Evolutionary conservation across 1,284 basidiomycete species (phyloP), one percentile per base, ranked within the genome.

Genomic region (Cutaneotrichosporon cutaneum): DNA sequence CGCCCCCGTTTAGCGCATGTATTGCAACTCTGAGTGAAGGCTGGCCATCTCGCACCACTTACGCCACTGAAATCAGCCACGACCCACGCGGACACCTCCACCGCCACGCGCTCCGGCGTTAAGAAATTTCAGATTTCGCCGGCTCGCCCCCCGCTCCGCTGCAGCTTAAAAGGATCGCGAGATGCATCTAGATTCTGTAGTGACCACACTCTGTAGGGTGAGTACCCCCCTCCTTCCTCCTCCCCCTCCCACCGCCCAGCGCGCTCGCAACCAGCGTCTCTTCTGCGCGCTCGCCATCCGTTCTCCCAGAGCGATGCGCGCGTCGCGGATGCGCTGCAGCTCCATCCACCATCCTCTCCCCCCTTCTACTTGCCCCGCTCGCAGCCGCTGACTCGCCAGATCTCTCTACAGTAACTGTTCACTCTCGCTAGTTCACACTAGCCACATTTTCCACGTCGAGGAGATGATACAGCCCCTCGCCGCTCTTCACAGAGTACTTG

Each of bases 371-470:
- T 24, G 16, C 45, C 8, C 21, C 11, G 26, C 27, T 27, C 14
- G 6, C 48, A n/a, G 24, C 16, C 44, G 47, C 26, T 24, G 11
- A 24, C 22, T 21, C 33, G 32, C 52, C 52, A 42, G 75, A 78
- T 78, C 70, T 78, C 75, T 77, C 70, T 78, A 77, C 73, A 78
- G 75, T 76, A 56, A 69, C 63, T 68, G 72, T 75, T 67, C 73
- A 68, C 74, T 70, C 73, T 74, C 69, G 74, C 75, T 78, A 77
- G 75, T 78, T 74, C 71, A 78, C 67, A 76, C 75, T 77, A 78
- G 76, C 73, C 74, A 76, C 73, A 75, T 73, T 76, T 76, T 77
- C 74, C 75, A 78, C 73, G 73, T 76, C 76, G 76, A 78, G 76
- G 72, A 59, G 76, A 78, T 78, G 76, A 78, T 77, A 63, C 53